A percentile compares a stretch with the other conserved stretches of the same genome.
phyloP scores from a whole-genome alignment of 2,329 filamentous ascomycete genomes.

The Claviceps maximensis region DNA sequence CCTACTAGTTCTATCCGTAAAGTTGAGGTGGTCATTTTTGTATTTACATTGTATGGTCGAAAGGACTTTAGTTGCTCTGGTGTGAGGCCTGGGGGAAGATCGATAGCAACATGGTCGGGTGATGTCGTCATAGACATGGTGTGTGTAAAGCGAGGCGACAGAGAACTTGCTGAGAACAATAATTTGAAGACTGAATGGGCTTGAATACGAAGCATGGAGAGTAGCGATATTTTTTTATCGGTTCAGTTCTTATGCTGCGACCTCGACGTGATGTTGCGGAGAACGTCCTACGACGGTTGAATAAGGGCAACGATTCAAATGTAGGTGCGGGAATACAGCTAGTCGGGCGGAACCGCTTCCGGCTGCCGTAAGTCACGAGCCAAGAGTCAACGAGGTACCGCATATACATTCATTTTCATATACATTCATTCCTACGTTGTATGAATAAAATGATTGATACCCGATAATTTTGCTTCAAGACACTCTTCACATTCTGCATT shows the following conservation, averaged over 20 bases:
- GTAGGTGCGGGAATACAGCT: neutral
- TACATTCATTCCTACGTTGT: no score
- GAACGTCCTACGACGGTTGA: neutral
- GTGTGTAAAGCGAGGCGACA: neutral
- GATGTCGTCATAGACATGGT: slow-evolving; percentile 1
- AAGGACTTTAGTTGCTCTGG: slow-evolving; percentile 29
- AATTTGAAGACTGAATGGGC: neutral
- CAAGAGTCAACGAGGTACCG: neutral
- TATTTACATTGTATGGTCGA: slow-evolving; percentile 30
- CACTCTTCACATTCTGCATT: no score
- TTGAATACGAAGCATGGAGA: neutral
- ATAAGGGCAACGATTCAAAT: neutral
- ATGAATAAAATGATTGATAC: no score
- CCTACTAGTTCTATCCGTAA: neutral
- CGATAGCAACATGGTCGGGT: slow-evolving; percentile 22
- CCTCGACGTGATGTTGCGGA: neutral
- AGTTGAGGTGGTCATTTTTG: slow-evolving; percentile 1
- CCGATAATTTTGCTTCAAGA: no score
- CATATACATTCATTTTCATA: no score
- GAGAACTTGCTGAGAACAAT: neutral
- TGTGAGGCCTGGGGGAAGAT: slow-evolving; percentile 27
- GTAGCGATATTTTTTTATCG: neutral
- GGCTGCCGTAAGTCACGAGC: neutral
- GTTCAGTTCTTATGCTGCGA: neutral
- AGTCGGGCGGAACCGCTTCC: neutral